Base-by-base conservation (phyloP, 306 rosid genomes). In the Begonia loranthoides region DNA sequence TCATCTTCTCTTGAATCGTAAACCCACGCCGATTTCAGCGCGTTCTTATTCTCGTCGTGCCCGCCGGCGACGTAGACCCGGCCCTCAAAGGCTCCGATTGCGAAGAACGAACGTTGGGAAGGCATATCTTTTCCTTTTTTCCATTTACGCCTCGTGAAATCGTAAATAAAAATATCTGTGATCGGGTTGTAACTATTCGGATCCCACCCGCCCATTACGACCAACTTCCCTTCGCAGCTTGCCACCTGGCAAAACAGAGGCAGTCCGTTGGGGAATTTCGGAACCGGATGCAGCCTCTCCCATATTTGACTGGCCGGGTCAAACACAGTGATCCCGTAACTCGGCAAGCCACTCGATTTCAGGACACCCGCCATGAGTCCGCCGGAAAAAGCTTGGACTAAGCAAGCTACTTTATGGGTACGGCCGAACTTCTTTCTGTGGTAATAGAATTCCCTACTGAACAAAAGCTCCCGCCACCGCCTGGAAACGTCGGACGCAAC, bases 151-250 rank as follows among this genome's bases (percentile, higher is more conserved):
- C 56, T 34, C 13, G 71, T 62, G 69, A 78, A 78, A 17, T 78
- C 85, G 73, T 65, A 78, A 0, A 78, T 65, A 40, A 71, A 78
- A 50, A 78, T 71, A 56, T 78, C 71, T 11, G 28, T 47, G 1
- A 74, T 66, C 36, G 78, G 85, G 3, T 67, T 67, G 61, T 74
- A 78, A 49, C 45, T 78, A 17, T 22, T 61, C 33, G 81, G 81
- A 57, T 78, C 61, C 85, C 85, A 78, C 38, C 81, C 85, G 10
- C 81, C 85, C 78, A 78, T 78, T 11, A 65, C 51, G n/a, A 78
- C 71, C 2, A 78, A 70, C 66, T 74, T 71, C 1, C 81, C 85
- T 51, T 78, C 78, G 10, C 66, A 55, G 66, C 78, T 66, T 0
- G 78, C 56, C 21, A 78, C 59, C 41, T 66, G 73, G 17, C 81